Conservation (phyloP, 139 green algal species). For the Axilococcus clingmanii region DNA sequence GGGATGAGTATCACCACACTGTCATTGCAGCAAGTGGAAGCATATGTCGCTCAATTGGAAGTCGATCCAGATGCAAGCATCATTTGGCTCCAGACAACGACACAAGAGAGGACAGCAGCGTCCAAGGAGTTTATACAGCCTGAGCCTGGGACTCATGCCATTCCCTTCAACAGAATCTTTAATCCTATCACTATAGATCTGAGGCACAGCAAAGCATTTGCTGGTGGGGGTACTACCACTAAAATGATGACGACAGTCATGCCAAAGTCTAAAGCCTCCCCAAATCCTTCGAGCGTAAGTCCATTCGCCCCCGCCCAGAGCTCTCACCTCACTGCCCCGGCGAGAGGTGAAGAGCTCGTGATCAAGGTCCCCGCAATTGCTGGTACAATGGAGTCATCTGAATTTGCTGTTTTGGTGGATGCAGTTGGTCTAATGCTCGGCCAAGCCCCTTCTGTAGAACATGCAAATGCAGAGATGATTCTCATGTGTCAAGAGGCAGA, state of each 20-base stretch:
- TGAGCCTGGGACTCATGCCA: not conserved
- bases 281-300: no score
- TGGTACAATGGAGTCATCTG: conserved; percentile 43
- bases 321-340: not conserved
- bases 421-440: conserved; percentile 30
- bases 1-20: conserved; percentile 20
- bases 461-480: no score
- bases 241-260: not conserved
- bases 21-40: conserved; percentile 32
- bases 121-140: conserved; percentile 2
- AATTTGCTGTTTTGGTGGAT: conserved; percentile 59
- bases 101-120: no score
- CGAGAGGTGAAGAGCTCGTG: conserved; percentile 1
- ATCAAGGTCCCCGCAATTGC: conserved; percentile 26
- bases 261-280: no score
- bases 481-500: conserved; percentile 7
- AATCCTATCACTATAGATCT: conserved; percentile 41
- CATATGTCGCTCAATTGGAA: conserved; percentile 24
- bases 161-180: conserved; percentile 14
- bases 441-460: conserved; percentile 13
- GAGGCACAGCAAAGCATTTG: conserved; percentile 23
- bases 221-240: not conserved
- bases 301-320: not conserved
- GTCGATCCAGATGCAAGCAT: conserved; percentile 26
- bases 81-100: conserved; percentile 23